phyloP scores from a whole-genome alignment of 2,329 filamentous ascomycete species.

The Rutstroemia sydowiana region DNA sequence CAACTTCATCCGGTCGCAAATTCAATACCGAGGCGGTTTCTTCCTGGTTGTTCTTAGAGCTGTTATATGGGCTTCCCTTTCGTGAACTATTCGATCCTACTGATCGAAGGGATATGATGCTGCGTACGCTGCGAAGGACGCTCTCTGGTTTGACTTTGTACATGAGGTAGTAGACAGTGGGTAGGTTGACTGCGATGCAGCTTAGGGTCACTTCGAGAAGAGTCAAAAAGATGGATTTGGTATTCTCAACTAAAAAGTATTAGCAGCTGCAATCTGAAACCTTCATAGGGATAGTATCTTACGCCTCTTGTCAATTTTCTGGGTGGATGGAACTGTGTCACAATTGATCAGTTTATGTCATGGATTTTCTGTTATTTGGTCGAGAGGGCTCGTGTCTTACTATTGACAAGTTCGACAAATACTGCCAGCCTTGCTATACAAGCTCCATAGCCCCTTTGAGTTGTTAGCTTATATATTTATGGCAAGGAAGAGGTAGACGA shows the following conservation, averaged over 20 bases:
- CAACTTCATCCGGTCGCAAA: background rate
- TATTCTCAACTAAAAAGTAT: background rate
- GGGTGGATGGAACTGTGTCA: background rate
- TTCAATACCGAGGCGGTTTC: background rate
- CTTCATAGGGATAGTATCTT: background rate
- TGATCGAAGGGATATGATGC: constrained; percentile 1
- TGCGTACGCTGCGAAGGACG: background rate
- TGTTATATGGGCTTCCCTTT: background rate
- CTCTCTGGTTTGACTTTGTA: constrained; percentile 2
- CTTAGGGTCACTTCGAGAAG: background rate
- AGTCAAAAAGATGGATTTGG: background rate
- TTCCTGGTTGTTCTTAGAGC: background rate
- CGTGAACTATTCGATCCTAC: background rate
- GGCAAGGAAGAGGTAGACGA: background rate
- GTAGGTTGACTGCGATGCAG: constrained; percentile 6
- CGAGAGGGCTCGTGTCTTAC: background rate
- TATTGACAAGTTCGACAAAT: background rate
- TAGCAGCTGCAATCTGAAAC: background rate
- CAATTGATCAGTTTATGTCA: background rate
- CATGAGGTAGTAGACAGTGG: background rate
- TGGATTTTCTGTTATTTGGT: background rate
- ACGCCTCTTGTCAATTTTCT: background rate
- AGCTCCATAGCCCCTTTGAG: background rate
- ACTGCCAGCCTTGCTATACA: background rate
- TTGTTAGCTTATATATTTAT: background rate